Conservation (phyloP, 495 filamentous ascomycete species). For the Amorphotheca resinae region DNA sequence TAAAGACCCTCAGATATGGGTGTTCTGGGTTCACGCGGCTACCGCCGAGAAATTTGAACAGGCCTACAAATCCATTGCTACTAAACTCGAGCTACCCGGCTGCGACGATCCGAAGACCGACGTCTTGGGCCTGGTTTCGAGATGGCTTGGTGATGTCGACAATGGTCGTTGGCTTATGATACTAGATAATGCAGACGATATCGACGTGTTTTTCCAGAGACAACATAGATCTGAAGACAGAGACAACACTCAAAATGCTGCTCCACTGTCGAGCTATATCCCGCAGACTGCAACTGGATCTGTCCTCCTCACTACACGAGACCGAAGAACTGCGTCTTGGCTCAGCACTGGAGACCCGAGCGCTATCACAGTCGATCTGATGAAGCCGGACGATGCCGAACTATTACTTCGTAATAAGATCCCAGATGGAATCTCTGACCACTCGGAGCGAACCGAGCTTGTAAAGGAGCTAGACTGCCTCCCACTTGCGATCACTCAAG, state of each 20-base stretch:
- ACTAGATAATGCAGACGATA: slow-evolving; percentile 35
- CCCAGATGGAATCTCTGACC: slow-evolving; percentile 22
- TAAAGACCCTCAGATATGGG: slow-evolving; percentile 21
- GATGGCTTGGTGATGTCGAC: slow-evolving; percentile 26
- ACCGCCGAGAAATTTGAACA: slow-evolving; percentile 26
- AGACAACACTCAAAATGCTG: neutral
- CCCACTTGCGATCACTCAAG: slow-evolving; percentile 19
- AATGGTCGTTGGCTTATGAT: slow-evolving; percentile 31
- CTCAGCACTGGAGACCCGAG: slow-evolving; percentile 7
- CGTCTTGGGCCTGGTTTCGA: slow-evolving; percentile 24
- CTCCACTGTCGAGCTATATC: slow-evolving; percentile 20
- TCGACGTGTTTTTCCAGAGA: slow-evolving; percentile 18
- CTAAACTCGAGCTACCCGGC: slow-evolving; percentile 23
- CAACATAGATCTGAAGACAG: neutral
- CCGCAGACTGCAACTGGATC: slow-evolving; percentile 29
- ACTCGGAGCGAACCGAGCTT: slow-evolving; percentile 3
- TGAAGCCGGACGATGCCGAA: slow-evolving; percentile 8
- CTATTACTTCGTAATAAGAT: slow-evolving; percentile 24
- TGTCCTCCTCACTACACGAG: slow-evolving; percentile 27
- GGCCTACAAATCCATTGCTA: slow-evolving; percentile 28
- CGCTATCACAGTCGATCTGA: slow-evolving; percentile 4
- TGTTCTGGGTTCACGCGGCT: slow-evolving; percentile 38
- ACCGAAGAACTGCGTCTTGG: slow-evolving; percentile 19
- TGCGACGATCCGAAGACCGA: slow-evolving; percentile 26
- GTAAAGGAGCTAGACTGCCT: slow-evolving; percentile 8